phyloP scores from a whole-genome alignment of 371 early-diverging fungal species.

The Apophysomyces elegans region DNA sequence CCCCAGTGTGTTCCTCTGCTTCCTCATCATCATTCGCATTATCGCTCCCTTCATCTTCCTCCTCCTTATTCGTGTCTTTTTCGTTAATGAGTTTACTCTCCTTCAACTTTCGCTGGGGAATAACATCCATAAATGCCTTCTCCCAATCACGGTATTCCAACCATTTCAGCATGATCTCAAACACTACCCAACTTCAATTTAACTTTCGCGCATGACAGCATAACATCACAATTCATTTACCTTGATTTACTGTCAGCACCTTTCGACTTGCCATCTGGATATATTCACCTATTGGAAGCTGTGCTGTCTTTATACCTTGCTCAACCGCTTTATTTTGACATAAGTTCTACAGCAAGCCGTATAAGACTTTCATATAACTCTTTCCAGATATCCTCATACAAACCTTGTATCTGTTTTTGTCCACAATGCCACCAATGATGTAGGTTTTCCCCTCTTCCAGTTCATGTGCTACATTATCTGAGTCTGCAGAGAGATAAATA shows the following conservation, averaged over 20 bases:
- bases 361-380: background rate
- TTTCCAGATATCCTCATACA: background rate
- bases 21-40: constrained; percentile 21
- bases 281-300: constrained; percentile 87
- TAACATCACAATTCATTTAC: constrained; percentile 31
- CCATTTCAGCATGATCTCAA: constrained; percentile 81
- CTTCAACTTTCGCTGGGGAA: constrained; percentile 85
- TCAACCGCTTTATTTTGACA: constrained; percentile 80
- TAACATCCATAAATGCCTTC: constrained; percentile 79
- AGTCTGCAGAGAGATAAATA: constrained; percentile 92
- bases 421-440: constrained; percentile 95
- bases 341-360: constrained; percentile 48
- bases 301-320: constrained; percentile 78
- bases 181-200: constrained; percentile 45
- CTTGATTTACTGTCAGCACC: constrained; percentile 93
- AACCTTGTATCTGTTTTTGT: constrained; percentile 88
- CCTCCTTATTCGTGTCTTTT: constrained; percentile 21
- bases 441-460: constrained; percentile 80
- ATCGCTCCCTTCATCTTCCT: constrained; percentile 20
- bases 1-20: constrained; percentile 23
- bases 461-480: constrained; percentile 65
- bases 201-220: background rate
- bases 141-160: constrained; percentile 79
- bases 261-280: constrained; percentile 79
- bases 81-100: constrained; percentile 46